These are phyloP conservation scores for Apiospora sp. DNA, from an alignment of 2,329 filamentous ascomycete species.

Conservation along the genomic window DNA sequence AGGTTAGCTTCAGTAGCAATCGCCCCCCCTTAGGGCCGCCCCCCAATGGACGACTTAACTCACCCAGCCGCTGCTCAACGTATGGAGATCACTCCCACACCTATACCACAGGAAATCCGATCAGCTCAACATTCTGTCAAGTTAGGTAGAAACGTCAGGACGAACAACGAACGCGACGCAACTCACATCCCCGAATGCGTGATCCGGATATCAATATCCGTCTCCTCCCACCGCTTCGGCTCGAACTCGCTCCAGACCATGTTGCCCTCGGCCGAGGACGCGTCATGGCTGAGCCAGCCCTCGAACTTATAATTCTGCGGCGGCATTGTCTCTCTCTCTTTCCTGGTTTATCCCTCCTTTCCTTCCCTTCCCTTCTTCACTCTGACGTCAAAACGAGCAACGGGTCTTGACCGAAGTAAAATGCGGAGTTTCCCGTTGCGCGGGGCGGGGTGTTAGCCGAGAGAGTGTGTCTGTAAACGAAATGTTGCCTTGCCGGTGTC, in stretches of 20 bases:
- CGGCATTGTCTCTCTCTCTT: constrained; percentile 3
- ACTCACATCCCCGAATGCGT: constrained; percentile 54
- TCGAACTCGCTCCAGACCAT: constrained; percentile 43
- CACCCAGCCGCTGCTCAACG: constrained; percentile 47
- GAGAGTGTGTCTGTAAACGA: no score
- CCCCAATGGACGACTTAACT: background rate
- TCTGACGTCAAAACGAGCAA: background rate
- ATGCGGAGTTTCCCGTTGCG: background rate
- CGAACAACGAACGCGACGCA: background rate
- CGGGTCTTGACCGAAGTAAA: no score
- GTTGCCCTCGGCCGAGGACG: constrained; percentile 27
- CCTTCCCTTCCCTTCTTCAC: background rate
- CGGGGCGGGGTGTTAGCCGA: no score
- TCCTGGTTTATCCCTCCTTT: background rate
- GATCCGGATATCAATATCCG: constrained; percentile 56
- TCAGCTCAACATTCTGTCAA: no score
- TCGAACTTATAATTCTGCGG: constrained; percentile 28
- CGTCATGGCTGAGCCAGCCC: constrained; percentile 28
- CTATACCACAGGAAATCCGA: background rate
- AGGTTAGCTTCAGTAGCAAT: background rate
- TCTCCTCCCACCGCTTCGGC: constrained; percentile 55
- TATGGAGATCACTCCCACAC: constrained; percentile 54
- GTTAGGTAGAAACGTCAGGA: no score
- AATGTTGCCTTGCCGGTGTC: background rate
- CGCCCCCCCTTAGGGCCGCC: no score